Evolutionary conservation across 2,329 filamentous ascomycete genomes (phyloP), one percentile per base, ranked within the genome.

Genomic region (Claviceps sp.): DNA sequence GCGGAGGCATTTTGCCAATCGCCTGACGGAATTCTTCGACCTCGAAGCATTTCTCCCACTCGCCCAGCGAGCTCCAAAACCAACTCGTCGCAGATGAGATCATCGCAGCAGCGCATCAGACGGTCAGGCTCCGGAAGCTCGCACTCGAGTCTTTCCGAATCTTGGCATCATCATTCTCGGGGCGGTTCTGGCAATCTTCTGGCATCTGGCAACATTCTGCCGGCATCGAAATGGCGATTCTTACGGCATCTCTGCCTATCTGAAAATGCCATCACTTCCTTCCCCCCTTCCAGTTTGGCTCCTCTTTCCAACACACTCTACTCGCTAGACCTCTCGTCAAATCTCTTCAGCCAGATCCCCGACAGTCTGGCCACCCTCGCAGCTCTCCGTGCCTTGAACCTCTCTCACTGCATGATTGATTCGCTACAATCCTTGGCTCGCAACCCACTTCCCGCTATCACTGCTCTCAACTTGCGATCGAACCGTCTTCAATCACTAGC

Each of bases 401-500:
- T 98, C 26, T 95, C 91, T 4, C 87, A 95, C 62, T 97, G 91
- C 75, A 96, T 97, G 90, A 97, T 98, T 56, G 87, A 91, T 60
- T 93, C 89, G 16, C 75, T 98, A 52, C 87, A 94, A 61, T 95
- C 91, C 2, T 74, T 98, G 43, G 83, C 83, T 2, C 82, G 86
- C 56, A 93, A 85, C 61, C 89, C 93, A 13, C 76, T 98, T 5
- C 91, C 93, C 30, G 91, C 93, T 20, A 95, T 98, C 56, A 94
- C 87, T 1, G 90, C 90, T 1, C 74, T 98, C 53, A 97, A 97
- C 62, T 78, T 98, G 52, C 84, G 91, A 53, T 87, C 82, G 48
- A 98, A 98, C 65, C 82, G 90, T 46, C 77, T 98, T 54, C 78
- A 82, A 54, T 95, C 89, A 2, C 78, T 98, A 54, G 89, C 89